Percentiles rank a stretch among this genome's conserved stretches.
Conservation (phyloP, 1,284 basidiomycete genomes). For the Marasmius oreades region DNA sequence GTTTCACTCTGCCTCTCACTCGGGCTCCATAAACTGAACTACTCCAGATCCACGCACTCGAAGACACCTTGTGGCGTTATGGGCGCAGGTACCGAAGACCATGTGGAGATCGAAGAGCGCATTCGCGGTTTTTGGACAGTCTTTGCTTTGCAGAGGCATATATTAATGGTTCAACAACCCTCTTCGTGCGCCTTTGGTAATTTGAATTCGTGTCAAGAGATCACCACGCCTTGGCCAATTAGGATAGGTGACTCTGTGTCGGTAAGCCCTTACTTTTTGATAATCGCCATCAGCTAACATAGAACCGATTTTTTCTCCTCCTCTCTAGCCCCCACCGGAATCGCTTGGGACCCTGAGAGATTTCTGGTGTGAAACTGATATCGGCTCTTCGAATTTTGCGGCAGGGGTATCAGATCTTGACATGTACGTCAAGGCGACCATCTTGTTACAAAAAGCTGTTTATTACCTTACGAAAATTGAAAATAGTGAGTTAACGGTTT, state of each 20-base stretch:
- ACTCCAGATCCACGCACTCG: neutral
- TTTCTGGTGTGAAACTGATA: neutral
- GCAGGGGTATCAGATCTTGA: neutral
- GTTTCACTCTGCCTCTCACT: constrained; percentile 15
- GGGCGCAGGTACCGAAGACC: too few relatives aligned
- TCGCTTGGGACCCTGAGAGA: neutral
- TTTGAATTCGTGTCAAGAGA: neutral
- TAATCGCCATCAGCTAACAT: neutral
- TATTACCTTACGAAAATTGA: neutral
- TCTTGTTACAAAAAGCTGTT: constrained; percentile 1
- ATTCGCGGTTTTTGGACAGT: constrained; percentile 8
- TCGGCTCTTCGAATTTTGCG: neutral
- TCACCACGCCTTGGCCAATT: constrained; percentile 2
- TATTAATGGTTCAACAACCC: neutral
- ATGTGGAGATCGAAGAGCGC: neutral
- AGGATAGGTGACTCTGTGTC: neutral
- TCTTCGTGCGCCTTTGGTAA: constrained; percentile 1
- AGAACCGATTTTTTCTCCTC: neutral
- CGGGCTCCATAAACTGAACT: constrained; percentile 3
- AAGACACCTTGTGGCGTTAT: neutral
- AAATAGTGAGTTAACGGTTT: neutral
- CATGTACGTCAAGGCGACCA: constrained; percentile 3
- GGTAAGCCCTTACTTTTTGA: neutral
- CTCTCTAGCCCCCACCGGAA: too few relatives aligned
- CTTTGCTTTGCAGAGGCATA: constrained; percentile 1